phyloP scores from a whole-genome alignment of 1,284 basidiomycete genomes.

The Tranzscheliella williamsii region DNA sequence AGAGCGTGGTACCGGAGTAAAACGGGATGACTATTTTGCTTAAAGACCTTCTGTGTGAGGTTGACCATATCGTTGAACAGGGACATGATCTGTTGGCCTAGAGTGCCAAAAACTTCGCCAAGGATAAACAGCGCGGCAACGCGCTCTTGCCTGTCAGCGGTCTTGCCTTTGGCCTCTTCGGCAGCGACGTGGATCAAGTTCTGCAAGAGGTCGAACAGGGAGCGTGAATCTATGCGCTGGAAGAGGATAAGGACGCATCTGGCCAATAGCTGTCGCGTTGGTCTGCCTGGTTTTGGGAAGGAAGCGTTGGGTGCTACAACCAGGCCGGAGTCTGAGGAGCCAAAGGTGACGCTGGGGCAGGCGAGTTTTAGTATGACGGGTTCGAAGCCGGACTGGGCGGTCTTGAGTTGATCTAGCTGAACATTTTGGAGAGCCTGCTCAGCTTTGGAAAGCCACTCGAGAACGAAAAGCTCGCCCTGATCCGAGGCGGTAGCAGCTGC shows the following conservation, averaged over 20 bases:
- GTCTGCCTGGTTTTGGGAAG: slow-evolving; percentile 71
- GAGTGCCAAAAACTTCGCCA: slow-evolving; percentile 81
- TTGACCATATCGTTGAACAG: slow-evolving; percentile 78
- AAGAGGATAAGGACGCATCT: slow-evolving; percentile 80
- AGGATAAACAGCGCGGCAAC: slow-evolving; percentile 77
- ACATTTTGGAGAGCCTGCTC: slow-evolving; percentile 68
- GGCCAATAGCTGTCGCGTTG: slow-evolving; percentile 76
- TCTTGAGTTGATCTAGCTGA: slow-evolving; percentile 65
- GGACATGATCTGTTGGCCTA: slow-evolving; percentile 88
- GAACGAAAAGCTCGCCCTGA: slow-evolving; percentile 76
- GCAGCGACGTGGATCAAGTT: slow-evolving; percentile 36
- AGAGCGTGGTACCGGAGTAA: slow-evolving; percentile 83
- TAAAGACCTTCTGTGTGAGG: slow-evolving; percentile 36
- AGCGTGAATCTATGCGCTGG: slow-evolving; percentile 73
- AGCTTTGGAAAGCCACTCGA: slow-evolving; percentile 76
- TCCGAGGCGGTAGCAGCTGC: slow-evolving; percentile 67
- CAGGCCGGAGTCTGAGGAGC: slow-evolving; percentile 16
- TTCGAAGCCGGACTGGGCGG: slow-evolving; percentile 69
- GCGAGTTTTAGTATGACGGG: slow-evolving; percentile 70
- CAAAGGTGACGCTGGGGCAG: slow-evolving; percentile 39
- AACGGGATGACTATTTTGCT: slow-evolving; percentile 61
- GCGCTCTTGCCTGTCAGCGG: slow-evolving; percentile 72
- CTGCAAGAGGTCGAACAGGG: slow-evolving; percentile 82
- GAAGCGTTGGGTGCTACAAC: slow-evolving; percentile 17
- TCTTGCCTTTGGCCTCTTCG: slow-evolving; percentile 63